Evolutionary conservation across 305 asterid genomes (phyloP).

Genomic region (Striga hermonthica): DNA sequence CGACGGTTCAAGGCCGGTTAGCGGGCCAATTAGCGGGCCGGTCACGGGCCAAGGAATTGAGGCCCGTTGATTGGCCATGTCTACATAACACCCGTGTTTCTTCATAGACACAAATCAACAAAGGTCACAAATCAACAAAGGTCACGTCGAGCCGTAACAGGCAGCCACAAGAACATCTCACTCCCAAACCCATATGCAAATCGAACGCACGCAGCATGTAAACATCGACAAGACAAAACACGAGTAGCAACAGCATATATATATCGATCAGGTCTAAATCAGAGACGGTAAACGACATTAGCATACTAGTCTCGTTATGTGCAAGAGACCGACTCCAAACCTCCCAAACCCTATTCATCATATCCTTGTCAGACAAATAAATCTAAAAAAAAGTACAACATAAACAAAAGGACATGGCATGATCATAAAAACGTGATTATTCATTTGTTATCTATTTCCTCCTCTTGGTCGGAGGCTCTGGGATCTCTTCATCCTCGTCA

Average conservation of each 20-base stretch:
- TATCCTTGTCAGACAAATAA: neutral
- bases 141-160: neutral
- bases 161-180: too few relatives aligned
- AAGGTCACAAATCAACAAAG: neutral
- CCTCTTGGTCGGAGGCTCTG: constrained; percentile 3
- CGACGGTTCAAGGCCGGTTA: too few relatives aligned
- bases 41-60: too few relatives aligned
- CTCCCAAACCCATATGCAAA: neutral
- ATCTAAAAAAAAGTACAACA: neutral
- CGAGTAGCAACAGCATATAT: neutral
- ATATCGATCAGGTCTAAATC: neutral
- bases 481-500: constrained; percentile 37
- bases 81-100: neutral
- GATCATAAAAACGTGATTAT: neutral
- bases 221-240: neutral
- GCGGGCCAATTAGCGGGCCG: too few relatives aligned
- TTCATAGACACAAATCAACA: neutral
- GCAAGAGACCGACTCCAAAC: neutral
- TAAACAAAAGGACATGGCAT: neutral
- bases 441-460: neutral
- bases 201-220: neutral
- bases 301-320: constrained; percentile 7
- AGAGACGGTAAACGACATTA: neutral
- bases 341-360: neutral
- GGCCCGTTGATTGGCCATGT: too few relatives aligned